phyloP scores from a whole-genome alignment of 1,139 yeast genomes.

The Pichia kudriavzevii region DNA sequence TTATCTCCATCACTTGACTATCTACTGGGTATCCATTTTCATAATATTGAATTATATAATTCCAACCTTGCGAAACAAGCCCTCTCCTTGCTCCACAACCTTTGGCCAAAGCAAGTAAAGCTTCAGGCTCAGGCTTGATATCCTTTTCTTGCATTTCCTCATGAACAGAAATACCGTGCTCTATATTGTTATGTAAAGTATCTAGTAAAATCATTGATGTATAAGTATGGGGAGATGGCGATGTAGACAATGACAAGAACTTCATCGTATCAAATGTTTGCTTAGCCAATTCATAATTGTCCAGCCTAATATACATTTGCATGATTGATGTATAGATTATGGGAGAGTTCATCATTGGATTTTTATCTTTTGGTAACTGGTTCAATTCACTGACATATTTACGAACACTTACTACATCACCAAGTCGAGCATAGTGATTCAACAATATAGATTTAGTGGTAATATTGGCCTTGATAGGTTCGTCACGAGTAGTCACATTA shows the following conservation, averaged over 20 bases:
- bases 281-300: conserved; percentile 54
- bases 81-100: conserved; percentile 53
- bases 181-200: conserved; percentile 53
- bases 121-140: conserved; percentile 22
- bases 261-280: conserved; percentile 81
- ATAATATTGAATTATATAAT: conserved; percentile 60
- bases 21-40: conserved; percentile 44
- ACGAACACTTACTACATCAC: conserved; percentile 34
- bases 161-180: conserved; percentile 68
- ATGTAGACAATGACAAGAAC: conserved; percentile 54
- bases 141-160: conserved; percentile 50
- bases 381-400: conserved; percentile 15
- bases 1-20: conserved; percentile 50
- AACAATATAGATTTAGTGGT: conserved; percentile 40
- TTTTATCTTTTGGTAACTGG: conserved; percentile 9
- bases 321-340: conserved; percentile 56
- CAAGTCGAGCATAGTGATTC: conserved; percentile 23
- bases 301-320: conserved; percentile 54
- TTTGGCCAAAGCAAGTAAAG: conserved; percentile 55
- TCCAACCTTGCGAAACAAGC: conserved; percentile 63
- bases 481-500: neutral
- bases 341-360: conserved; percentile 27
- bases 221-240: conserved; percentile 64
- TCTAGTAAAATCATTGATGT: conserved; percentile 64
- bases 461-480: conserved; percentile 29